Evolutionary conservation across 805 yeast species (phyloP).

Genomic region (Pichia cabralensis): DNA sequence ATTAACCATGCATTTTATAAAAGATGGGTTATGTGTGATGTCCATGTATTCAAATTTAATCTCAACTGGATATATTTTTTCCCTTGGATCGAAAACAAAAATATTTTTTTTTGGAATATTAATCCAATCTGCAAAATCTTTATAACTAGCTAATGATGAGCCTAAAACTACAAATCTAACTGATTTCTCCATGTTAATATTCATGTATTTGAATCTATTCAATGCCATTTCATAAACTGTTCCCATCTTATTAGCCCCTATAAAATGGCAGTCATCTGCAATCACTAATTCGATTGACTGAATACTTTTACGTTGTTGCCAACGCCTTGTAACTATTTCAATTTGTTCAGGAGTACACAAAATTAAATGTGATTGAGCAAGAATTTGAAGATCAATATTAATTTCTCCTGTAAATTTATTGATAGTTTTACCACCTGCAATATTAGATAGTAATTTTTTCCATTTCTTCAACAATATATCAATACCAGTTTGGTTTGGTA

Average conservation of each 20-base stretch:
- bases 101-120: slow-evolving; percentile 53
- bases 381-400: slow-evolving; percentile 39
- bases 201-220: slow-evolving; percentile 62
- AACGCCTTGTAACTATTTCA: slow-evolving; percentile 61
- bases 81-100: slow-evolving; percentile 62
- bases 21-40: slow-evolving; percentile 41
- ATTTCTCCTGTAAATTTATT: slow-evolving; percentile 50
- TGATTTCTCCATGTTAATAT: slow-evolving; percentile 49
- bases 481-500: slow-evolving; percentile 49
- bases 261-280: slow-evolving; percentile 60
- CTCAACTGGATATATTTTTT: slow-evolving; percentile 45
- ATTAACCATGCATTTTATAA: slow-evolving; percentile 40
- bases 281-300: slow-evolving; percentile 60
- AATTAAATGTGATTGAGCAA: slow-evolving; percentile 56
- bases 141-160: slow-evolving; percentile 60
- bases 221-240: slow-evolving; percentile 58
- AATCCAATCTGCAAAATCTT: slow-evolving; percentile 80
- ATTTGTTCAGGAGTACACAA: slow-evolving; percentile 75
- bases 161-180: slow-evolving; percentile 63
- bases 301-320: slow-evolving; percentile 71
- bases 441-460: slow-evolving; percentile 35
- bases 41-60: slow-evolving; percentile 44
- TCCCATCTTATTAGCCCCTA: slow-evolving; percentile 52
- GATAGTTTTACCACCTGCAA: slow-evolving; percentile 52
- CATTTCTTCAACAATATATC: slow-evolving; percentile 41